A percentile compares a stretch with the other conserved stretches of the same genome.
These are phyloP conservation scores for Blastobotrys ciferrii DNA, from an alignment of 1,139 yeast genomes.

Conservation along the genomic window DNA sequence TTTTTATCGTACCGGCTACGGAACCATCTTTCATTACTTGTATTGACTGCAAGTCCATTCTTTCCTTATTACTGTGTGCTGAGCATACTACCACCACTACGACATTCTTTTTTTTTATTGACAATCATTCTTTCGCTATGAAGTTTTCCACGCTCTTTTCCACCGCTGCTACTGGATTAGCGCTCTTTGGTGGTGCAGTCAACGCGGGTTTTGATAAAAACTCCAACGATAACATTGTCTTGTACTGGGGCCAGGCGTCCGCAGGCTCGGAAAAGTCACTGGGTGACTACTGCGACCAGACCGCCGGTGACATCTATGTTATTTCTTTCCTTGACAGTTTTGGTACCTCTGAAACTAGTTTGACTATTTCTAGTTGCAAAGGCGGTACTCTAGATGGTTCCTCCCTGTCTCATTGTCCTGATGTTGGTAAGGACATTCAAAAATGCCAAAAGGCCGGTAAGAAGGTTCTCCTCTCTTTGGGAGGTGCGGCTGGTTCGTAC, in stretches of 20 bases:
- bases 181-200: constrained; percentile 13
- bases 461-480: constrained; percentile 69
- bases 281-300: constrained; percentile 63
- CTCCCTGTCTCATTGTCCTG: constrained; percentile 36
- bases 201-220: constrained; percentile 20
- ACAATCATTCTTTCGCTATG: neutral
- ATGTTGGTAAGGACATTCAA: constrained; percentile 59
- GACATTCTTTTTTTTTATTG: neutral
- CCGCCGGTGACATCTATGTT: constrained; percentile 69
- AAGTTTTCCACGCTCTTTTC: constrained; percentile 11
- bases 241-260: constrained; percentile 93
- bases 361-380: constrained; percentile 68
- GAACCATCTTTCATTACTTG: neutral
- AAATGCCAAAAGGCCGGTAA: constrained; percentile 75
- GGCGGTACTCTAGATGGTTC: constrained; percentile 44
- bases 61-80: neutral
- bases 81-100: constrained; percentile 5
- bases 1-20: neutral
- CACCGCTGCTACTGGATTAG: constrained; percentile 16
- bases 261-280: constrained; percentile 59
- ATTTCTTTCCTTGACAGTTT: constrained; percentile 68
- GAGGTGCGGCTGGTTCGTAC: constrained; percentile 77
- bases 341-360: constrained; percentile 38
- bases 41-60: neutral
- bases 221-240: constrained; percentile 50